A percentile compares a stretch with the other conserved stretches of the same genome.
phyloP scores from a whole-genome alignment of 495 filamentous ascomycete genomes.

The Neurospora sublineolata region DNA sequence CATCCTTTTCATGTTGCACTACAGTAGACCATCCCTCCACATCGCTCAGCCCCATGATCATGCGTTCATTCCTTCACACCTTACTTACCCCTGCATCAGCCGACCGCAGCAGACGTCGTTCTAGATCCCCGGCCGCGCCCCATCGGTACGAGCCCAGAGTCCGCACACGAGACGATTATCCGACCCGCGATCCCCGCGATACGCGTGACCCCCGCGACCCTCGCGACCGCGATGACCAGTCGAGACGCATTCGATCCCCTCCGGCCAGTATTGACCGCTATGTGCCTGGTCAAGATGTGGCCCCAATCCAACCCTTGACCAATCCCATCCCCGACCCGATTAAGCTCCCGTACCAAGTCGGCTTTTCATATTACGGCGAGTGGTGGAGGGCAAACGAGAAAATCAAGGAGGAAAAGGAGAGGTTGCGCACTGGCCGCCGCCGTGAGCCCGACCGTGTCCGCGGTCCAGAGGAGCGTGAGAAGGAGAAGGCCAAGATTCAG shows the following conservation, averaged over 20 bases:
- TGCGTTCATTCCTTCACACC: background rate
- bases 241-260: conserved; percentile 45
- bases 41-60: background rate
- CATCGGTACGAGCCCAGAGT: conserved; percentile 61
- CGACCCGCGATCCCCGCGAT: conserved; percentile 2
- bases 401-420: conserved; percentile 80
- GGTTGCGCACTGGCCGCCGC: conserved; percentile 60
- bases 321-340: conserved; percentile 77
- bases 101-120: conserved; percentile 45
- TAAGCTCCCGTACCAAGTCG: conserved; percentile 81
- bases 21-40: background rate
- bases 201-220: conserved; percentile 15
- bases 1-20: conserved; percentile 2
- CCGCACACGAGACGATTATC: conserved; percentile 59
- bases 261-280: conserved; percentile 87
- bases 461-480: conserved; percentile 76
- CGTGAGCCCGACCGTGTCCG: conserved; percentile 58
- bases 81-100: conserved; percentile 17
- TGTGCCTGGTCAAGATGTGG: conserved; percentile 69
- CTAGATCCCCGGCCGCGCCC: conserved; percentile 59
- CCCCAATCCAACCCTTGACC: conserved; percentile 41
- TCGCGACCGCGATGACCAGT: conserved; percentile 45
- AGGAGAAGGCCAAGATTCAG: conserved; percentile 82
- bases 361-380: conserved; percentile 92
- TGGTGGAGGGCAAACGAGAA: conserved; percentile 87